Base-by-base conservation (phyloP, 2,329 filamentous ascomycete genomes). In the Orbilia oligospora region DNA sequence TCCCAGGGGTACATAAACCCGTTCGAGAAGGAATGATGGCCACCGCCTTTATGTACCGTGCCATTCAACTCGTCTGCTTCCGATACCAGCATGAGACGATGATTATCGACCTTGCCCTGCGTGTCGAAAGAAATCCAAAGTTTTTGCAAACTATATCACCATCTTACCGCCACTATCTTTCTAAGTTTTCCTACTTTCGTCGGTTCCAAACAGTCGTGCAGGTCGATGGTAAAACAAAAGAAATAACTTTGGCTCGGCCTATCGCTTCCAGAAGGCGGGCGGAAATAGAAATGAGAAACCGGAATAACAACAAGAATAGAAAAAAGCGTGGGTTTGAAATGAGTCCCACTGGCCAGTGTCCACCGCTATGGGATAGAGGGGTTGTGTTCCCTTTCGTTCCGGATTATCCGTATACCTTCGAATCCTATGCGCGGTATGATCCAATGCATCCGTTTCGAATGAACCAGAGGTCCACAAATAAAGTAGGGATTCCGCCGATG, bases 41-140 rank as follows among this genome's bases (percentile, higher is more conserved):
- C 0, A 27, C 56, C 9, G 9, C 38, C 1, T 24, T 64, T 30
- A 48, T 64, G 24, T 71, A 16, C n/a, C 56, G 46, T 22, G 56
- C 68, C 44, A 22, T 63, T n/a, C 56, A 64, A n/a, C 18, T 48
- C 14, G 30, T 71, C 14, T 12, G 10, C 0, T 20, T 53, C 14
- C 68, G 68, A 5, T 24, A 14, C 6, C 6, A 27, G 14, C 36
- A 61, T n/a, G 38, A 51, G 18, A 3, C 36, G 10, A 24, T 22
- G 10, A 16, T 24, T 12, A 8, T 44, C 4, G 36, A 38, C 1
- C 3, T 56, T n/a, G 16, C 16, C 27, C 6, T 5, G 16, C 1
- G 9, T 3, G 6, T 16, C 27, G 0, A 9, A 12, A 5, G 0
- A 1, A 6, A 56, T 3, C 30, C 30, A 10, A 6, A 5, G 2